phyloP scores from a whole-genome alignment of 441 rosid species.

The Mallotus japonicus region DNA sequence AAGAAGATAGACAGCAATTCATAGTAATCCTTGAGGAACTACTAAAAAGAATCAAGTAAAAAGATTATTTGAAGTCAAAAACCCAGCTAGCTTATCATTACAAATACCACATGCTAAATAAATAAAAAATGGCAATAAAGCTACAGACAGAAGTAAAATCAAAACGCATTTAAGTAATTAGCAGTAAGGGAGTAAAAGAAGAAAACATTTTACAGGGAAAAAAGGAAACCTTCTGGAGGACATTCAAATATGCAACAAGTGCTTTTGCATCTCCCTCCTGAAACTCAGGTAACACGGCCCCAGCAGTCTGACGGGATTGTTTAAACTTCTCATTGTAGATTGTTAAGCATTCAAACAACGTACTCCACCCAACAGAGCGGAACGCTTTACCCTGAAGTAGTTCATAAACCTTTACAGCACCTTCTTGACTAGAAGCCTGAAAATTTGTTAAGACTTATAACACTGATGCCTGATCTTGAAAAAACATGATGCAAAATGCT shows the following conservation, averaged over 20 bases:
- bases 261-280: conserved; percentile 97
- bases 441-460: conserved; percentile 27
- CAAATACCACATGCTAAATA: not conserved
- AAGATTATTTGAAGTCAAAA: not conserved
- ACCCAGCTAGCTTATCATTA: not conserved
- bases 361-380: conserved; percentile 92
- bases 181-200: not conserved
- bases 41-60: not conserved
- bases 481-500: conserved; percentile 17
- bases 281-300: conserved; percentile 87
- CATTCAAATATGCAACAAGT: conserved; percentile 93
- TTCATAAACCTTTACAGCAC: conserved; percentile 89
- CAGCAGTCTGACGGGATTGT: conserved; percentile 84
- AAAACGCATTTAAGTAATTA: not conserved
- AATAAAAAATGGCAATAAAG: not conserved
- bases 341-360: conserved; percentile 82
- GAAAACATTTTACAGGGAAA: not conserved
- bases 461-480: conserved; percentile 22
- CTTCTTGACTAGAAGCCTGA: conserved; percentile 95
- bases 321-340: conserved; percentile 89
- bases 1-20: too few species aligned
- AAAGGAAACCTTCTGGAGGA: conserved; percentile 81
- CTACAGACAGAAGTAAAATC: too few species aligned
- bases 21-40: not conserved
- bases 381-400: conserved; percentile 87